These are phyloP conservation scores for Gonium pectorale DNA, from an alignment of 139 green algal genomes.

Conservation along the genomic window DNA sequence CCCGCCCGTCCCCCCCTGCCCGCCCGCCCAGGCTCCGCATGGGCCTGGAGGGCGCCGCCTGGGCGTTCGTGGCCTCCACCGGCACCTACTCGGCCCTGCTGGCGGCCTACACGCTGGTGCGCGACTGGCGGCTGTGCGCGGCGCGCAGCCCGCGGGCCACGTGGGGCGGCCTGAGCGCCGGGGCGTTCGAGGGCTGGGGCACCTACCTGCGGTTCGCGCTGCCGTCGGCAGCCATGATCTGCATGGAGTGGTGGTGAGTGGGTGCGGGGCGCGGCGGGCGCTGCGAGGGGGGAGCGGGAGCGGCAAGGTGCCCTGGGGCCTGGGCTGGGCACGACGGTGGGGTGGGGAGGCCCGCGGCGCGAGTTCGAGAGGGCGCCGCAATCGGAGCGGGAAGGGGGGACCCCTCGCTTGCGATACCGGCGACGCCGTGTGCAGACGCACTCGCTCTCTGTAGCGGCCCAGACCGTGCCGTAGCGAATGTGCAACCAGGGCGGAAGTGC, in stretches of 20 bases:
- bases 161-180: slow-evolving; percentile 35
- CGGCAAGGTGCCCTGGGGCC: no score
- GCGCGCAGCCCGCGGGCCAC: slow-evolving; percentile 10
- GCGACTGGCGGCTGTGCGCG: slow-evolving; percentile 4
- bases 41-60: slow-evolving; percentile 77
- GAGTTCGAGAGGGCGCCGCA: no score
- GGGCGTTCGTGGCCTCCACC: slow-evolving; percentile 59
- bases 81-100: slow-evolving; percentile 40
- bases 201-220: slow-evolving; percentile 59
- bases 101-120: slow-evolving; percentile 1
- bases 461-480: no score
- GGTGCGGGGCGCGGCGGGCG: neutral
- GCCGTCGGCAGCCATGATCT: slow-evolving; percentile 63
- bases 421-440: no score
- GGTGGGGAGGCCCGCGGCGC: no score
- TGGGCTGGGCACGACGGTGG: no score
- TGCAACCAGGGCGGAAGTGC: no score
- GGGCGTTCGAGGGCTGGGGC: slow-evolving; percentile 53
- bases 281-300: neutral
- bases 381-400: no score
- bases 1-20: neutral
- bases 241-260: slow-evolving; percentile 63
- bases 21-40: slow-evolving; percentile 3
- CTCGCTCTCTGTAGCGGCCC: no score
- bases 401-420: no score